Evolutionary conservation across 805 yeast species (phyloP).

Genomic region (Wickerhamiella alocasiicola): DNA sequence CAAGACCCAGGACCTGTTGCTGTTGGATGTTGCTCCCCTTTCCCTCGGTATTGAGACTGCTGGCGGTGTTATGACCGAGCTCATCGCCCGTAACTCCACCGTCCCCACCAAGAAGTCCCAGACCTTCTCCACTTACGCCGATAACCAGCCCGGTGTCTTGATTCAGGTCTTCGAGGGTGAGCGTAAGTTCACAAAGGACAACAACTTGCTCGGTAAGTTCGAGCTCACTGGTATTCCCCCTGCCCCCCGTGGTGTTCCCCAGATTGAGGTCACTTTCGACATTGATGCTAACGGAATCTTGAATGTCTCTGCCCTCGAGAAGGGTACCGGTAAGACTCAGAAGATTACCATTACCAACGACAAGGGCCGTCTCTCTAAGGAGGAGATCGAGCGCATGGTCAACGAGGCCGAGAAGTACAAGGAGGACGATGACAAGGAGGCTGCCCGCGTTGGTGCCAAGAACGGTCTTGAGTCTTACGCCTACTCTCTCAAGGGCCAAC

Average conservation of each 20-base stretch:
- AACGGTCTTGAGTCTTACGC: constrained; percentile 98
- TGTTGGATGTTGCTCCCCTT: constrained; percentile 95
- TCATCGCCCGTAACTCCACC: constrained; percentile 98
- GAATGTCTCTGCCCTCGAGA: constrained; percentile 97
- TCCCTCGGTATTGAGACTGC: constrained; percentile 99
- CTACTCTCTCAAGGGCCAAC: constrained; percentile 85
- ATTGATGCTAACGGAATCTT: constrained; percentile 99
- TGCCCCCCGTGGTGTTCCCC: constrained; percentile 98
- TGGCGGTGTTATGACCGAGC: constrained; percentile 98
- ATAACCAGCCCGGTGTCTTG: constrained; percentile 97
- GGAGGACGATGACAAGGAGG: constrained; percentile 97
- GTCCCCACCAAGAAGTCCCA: constrained; percentile 98
- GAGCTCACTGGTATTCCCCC: constrained; percentile 98
- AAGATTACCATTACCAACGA: constrained; percentile 98
- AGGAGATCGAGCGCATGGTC: constrained; percentile 97
- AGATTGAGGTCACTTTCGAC: constrained; percentile 96
- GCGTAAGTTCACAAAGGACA: constrained; percentile 81
- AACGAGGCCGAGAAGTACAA: constrained; percentile 98
- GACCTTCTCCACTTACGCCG: constrained; percentile 97
- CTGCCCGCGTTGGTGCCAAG: constrained; percentile 98
- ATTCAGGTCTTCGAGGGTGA: constrained; percentile 99
- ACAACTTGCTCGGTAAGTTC: constrained; percentile 96
- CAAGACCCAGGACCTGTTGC: constrained; percentile 88
- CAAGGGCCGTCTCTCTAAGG: constrained; percentile 93
- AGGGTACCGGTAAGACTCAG: constrained; percentile 96